These are phyloP conservation scores for Juncus inflexus DNA, from an alignment of 176 grass and related monocot species.

Conservation along the genomic window DNA sequence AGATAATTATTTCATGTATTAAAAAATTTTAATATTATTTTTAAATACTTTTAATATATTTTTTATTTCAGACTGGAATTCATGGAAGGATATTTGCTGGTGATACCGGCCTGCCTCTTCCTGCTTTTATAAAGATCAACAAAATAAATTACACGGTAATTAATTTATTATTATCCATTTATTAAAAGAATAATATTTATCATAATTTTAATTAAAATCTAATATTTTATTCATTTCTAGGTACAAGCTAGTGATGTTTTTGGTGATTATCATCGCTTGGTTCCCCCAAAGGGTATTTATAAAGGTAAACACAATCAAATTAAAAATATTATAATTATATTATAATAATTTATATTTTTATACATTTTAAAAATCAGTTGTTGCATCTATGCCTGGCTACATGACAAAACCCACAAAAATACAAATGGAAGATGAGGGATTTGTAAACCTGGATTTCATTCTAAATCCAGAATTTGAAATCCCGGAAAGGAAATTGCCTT, in stretches of 20 bases:
- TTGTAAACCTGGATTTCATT: conserved; percentile 70
- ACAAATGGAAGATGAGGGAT: conserved; percentile 35
- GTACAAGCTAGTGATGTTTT: conserved; percentile 46
- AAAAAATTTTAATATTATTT: background rate
- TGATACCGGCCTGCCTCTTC: conserved; percentile 63
- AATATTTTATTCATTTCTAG: conserved; percentile 31
- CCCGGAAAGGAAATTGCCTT: background rate
- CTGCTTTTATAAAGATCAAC: conserved; percentile 52
- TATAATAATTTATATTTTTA: conserved; percentile 11
- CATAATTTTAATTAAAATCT: background rate
- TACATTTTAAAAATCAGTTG: conserved; percentile 34
- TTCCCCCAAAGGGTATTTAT: conserved; percentile 59
- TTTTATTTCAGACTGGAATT: conserved; percentile 59
- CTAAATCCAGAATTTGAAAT: conserved; percentile 32
- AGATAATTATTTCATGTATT: background rate
- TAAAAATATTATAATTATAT: background rate
- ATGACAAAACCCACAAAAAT: conserved; percentile 51
- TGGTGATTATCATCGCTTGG: conserved; percentile 85
- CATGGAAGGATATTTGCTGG: conserved; percentile 91
- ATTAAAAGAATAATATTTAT: background rate
- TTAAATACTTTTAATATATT: background rate
- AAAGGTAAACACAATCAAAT: conserved; percentile 43
- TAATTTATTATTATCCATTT: conserved; percentile 31
- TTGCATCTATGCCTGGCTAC: conserved; percentile 66
- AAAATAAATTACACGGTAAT: conserved; percentile 58